Conservation (phyloP, 371 early-diverging fungal species). For the Encephalitozoon hellem region DNA sequence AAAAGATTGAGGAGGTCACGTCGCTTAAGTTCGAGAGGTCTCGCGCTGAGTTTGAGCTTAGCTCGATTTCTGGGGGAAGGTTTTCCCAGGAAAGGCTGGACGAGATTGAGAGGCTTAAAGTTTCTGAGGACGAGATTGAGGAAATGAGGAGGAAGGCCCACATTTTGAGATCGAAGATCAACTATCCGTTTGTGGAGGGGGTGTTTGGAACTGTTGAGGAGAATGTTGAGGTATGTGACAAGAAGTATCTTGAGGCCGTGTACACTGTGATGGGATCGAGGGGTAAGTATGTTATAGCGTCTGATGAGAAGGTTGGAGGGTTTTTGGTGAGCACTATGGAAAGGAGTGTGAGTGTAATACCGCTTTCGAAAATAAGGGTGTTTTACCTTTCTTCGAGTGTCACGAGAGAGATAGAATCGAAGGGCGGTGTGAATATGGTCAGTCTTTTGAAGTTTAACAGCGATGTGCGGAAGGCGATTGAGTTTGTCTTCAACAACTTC, state of each 20-base stretch:
- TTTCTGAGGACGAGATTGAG: constrained; percentile 15
- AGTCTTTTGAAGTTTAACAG: constrained; percentile 70
- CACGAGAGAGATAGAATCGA: constrained; percentile 62
- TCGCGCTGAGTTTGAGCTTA: constrained; percentile 21
- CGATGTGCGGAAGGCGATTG: constrained; percentile 70
- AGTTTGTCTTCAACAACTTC: constrained; percentile 82
- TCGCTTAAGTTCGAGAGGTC: constrained; percentile 18
- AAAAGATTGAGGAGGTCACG: constrained; percentile 26
- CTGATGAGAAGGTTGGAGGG: constrained; percentile 73
- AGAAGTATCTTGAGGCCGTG: constrained; percentile 61
- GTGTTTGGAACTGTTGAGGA: constrained; percentile 61
- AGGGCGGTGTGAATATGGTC: constrained; percentile 65
- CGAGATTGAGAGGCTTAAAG: constrained; percentile 7
- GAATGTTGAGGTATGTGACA: constrained; percentile 57
- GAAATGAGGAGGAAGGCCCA: constrained; percentile 1
- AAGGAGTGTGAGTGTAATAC: constrained; percentile 82
- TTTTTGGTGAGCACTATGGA: constrained; percentile 71
- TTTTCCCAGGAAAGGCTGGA: constrained; percentile 15
- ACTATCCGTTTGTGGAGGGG: constrained; percentile 60
- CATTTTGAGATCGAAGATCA: constrained; percentile 38
- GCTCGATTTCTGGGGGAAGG: not conserved
- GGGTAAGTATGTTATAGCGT: constrained; percentile 67
- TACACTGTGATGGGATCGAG: constrained; percentile 50
- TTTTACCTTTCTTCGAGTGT: constrained; percentile 11
- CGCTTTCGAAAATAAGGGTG: constrained; percentile 78